phyloP scores from a whole-genome alignment of 192 early-diverging fungal genomes.

The Ambispora gerdemannii region DNA sequence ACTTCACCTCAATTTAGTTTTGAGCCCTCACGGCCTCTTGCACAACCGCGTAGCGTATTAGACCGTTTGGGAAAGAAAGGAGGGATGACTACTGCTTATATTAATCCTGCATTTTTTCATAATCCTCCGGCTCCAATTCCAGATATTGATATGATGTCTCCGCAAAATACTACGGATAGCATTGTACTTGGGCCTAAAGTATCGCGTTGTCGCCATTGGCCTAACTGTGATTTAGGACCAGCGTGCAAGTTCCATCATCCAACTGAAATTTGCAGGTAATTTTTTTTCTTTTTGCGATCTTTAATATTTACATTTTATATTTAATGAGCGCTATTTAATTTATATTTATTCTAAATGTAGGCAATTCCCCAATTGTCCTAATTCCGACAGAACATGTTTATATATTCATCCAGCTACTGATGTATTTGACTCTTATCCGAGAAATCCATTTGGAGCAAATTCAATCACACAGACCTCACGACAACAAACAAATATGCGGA shows the following conservation, averaged over 20 bases:
- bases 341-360: background rate
- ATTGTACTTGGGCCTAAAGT: slow-evolving; percentile 20
- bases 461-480: background rate
- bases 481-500: background rate
- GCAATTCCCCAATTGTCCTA: slow-evolving; percentile 40
- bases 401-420: slow-evolving; percentile 39
- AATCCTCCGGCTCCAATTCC: slow-evolving; percentile 1
- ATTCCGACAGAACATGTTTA: slow-evolving; percentile 37
- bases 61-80: slow-evolving; percentile 29
- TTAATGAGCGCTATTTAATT: background rate
- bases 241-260: slow-evolving; percentile 43
- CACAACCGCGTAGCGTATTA: slow-evolving; percentile 23
- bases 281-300: background rate
- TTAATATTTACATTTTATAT: background rate
- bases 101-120: slow-evolving; percentile 30
- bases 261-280: slow-evolving; percentile 35
- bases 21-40: background rate
- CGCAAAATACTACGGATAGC: slow-evolving; percentile 3
- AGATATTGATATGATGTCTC: background rate
- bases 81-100: slow-evolving; percentile 26
- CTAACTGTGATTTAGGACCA: slow-evolving; percentile 38
- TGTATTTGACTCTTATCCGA: slow-evolving; percentile 3
- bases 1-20: background rate
- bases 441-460: background rate
- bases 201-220: slow-evolving; percentile 41